A percentile compares a stretch with the other conserved stretches of the same genome.
phyloP scores from a whole-genome alignment of 176 grass and related monocot genomes.

The Carex cristatella region DNA sequence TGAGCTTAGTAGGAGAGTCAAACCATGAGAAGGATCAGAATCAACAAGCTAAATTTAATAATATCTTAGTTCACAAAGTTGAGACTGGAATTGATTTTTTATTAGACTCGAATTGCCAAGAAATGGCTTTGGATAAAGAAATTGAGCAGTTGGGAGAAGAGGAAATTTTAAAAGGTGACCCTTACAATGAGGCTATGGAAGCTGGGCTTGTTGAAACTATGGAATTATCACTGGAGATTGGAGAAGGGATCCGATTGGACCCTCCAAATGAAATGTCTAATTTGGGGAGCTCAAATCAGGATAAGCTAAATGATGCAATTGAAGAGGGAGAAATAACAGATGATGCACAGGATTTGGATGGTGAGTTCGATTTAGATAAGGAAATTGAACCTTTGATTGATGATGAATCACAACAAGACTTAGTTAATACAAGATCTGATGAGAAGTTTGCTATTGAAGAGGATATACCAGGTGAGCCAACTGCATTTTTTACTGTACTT shows the following conservation, averaged over 20 bases:
- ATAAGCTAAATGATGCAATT: constrained; percentile 4
- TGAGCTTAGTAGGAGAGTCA: constrained; percentile 23
- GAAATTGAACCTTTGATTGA: constrained; percentile 28
- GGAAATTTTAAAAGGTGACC: neutral
- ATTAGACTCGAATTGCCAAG: neutral
- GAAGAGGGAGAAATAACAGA: constrained; percentile 95
- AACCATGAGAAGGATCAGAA: constrained; percentile 1
- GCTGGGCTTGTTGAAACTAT: neutral
- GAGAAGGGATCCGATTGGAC: neutral
- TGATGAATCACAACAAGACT: constrained; percentile 32
- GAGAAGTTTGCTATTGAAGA: constrained; percentile 19
- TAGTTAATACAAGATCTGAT: constrained; percentile 14
- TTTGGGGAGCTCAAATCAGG: constrained; percentile 2
- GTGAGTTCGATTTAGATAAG: constrained; percentile 16
- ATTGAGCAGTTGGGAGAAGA: neutral
- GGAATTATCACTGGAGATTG: neutral
- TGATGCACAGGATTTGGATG: constrained; percentile 42
- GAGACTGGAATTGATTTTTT: neutral
- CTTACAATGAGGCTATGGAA: neutral
- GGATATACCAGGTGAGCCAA: neutral
- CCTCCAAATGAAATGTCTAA: constrained; percentile 7
- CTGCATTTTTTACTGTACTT: constrained; percentile 9
- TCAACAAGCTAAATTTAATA: neutral
- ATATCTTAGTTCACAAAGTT: neutral
- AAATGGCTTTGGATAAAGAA: neutral